Evolutionary conservation across 2,329 filamentous ascomycete species (phyloP).

Genomic region (Polytolypa hystricis): DNA sequence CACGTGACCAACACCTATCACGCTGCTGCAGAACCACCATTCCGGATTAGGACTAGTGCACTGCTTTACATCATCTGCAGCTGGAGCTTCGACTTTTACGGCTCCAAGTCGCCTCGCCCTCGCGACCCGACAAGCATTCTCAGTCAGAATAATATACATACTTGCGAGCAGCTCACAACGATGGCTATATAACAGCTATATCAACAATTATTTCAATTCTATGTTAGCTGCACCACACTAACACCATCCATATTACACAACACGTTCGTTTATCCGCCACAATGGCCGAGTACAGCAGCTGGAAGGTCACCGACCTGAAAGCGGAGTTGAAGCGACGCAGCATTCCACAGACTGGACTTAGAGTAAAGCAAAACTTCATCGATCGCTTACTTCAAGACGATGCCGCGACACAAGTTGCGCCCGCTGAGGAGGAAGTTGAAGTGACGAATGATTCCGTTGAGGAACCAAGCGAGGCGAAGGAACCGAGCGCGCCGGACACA

Average conservation of each 20-base stretch:
- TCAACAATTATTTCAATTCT: too few relatives aligned
- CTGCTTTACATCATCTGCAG: slow-evolving; percentile 3
- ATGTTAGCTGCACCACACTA: too few relatives aligned
- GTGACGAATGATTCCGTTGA: slow-evolving; percentile 2
- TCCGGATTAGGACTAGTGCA: neutral
- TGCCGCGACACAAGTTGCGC: slow-evolving; percentile 11
- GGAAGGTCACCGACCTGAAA: slow-evolving; percentile 66
- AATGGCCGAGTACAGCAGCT: slow-evolving; percentile 45
- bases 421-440: slow-evolving; percentile 8
- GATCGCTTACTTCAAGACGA: slow-evolving; percentile 46
- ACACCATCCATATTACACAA: too few relatives aligned
- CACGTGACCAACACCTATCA: too few relatives aligned
- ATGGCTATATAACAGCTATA: too few relatives aligned
- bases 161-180: too few relatives aligned
- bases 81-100: neutral
- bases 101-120: neutral
- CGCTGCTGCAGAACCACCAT: too few relatives aligned
- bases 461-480: neutral
- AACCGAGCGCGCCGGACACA: neutral
- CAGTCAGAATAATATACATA: too few relatives aligned
- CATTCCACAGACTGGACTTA: slow-evolving; percentile 58
- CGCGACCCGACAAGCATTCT: neutral
- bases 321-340: slow-evolving; percentile 62
- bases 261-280: neutral
- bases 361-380: slow-evolving; percentile 54